Base-by-base conservation (phyloP, 2,329 filamentous ascomycete species). In the Fusarium sp. region DNA sequence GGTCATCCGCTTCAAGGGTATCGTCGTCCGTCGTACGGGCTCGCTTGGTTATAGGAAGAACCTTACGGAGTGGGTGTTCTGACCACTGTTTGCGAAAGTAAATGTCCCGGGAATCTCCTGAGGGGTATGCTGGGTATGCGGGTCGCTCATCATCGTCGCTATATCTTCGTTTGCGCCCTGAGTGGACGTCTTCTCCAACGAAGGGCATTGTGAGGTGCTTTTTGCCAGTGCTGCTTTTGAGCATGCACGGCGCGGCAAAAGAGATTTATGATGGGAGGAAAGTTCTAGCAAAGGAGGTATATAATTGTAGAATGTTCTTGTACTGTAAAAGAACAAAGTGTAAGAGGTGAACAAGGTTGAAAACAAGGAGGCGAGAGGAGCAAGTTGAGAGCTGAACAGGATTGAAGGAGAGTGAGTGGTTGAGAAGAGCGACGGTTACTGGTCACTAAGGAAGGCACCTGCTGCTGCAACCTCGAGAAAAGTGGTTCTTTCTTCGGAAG, bases 81-180 rank as follows among this genome's bases (percentile, higher is more conserved):
- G 75, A 60, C 15, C 70, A 60, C 26, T 75, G 71, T 61, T 74
- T 71, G 34, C 76, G 52, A 46, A 77, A 52, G 59, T 71, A 77
- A 46, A 75, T 61, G 40, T 77, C 72, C 28, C 65, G 65, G 13
- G 73, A 58, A 33, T 74, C 69, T 41, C 77, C 71, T 15, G 74
- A 57, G 23, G 57, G 63, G 64, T 75, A 75, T 6, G 74, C 65
- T 37, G 72, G 56, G 54, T 74, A 75, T n/a, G 71, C 30, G 8
- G 68, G 57, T 52, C 50, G 55, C 16, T 72, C 68, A 13, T 77
- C 70, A 38, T 76, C 75, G 36, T 72, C 72, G 34, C 74, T 75
- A 70, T 79, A 73, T 70, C 77, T 74, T 62, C 79, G 77, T 58
- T 80, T 80, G 47, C 74, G 73, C 37, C 79, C 79, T 34, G 79